Conservation (phyloP, 2,329 filamentous ascomycete genomes). For the Atkinsonella hypoxylon region DNA sequence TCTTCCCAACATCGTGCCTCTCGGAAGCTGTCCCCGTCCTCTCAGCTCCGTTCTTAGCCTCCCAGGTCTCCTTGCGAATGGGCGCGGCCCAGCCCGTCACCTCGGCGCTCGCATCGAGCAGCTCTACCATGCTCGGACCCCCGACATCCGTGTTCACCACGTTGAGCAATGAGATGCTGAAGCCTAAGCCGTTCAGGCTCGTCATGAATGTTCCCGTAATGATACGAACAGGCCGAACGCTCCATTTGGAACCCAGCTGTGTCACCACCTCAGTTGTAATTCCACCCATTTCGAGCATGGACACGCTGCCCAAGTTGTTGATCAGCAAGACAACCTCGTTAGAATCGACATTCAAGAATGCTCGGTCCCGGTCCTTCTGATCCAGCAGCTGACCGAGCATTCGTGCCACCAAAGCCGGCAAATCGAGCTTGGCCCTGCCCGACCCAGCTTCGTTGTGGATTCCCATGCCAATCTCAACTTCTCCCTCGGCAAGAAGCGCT, state of each 20-base stretch:
- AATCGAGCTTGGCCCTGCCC: conserved; percentile 35
- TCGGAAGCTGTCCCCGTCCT: conserved; percentile 26
- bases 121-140: conserved; percentile 51
- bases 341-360: conserved; percentile 50
- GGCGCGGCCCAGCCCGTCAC: conserved; percentile 59
- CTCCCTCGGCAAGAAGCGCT: conserved; percentile 34
- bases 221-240: conserved; percentile 51
- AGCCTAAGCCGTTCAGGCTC: conserved; percentile 63
- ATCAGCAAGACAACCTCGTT: conserved; percentile 57
- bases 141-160: conserved; percentile 45
- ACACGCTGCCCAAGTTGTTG: conserved; percentile 68
- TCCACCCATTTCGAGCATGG: conserved; percentile 58
- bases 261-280: conserved; percentile 56
- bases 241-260: conserved; percentile 46
- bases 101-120: conserved; percentile 59
- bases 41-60: conserved; percentile 37
- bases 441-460: conserved; percentile 62
- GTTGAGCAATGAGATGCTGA: conserved; percentile 61
- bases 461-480: conserved; percentile 62
- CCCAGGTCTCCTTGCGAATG: conserved; percentile 51
- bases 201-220: conserved; percentile 67
- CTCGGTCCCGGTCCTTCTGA: conserved; percentile 53
- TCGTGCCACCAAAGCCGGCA: conserved; percentile 43
- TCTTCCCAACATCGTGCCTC: conserved; percentile 26
- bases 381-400: conserved; percentile 64